A percentile compares a stretch with the other conserved stretches of the same genome.
Evolutionary conservation across 2,329 filamentous ascomycete species (phyloP).

Genomic region (Aaosphaeria pasadenensis): DNA sequence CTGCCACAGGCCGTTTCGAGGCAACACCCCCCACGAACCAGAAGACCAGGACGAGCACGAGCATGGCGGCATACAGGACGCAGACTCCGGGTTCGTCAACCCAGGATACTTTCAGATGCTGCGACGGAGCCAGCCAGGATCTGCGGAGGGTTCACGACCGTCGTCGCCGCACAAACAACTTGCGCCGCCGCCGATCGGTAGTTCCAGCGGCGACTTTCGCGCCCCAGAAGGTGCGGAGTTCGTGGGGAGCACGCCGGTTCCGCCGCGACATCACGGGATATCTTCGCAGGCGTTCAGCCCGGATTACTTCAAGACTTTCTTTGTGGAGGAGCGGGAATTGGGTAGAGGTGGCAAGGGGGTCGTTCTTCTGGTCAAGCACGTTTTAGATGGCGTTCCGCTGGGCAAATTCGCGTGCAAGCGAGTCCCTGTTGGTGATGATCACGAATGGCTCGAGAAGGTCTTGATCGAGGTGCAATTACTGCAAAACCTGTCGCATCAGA

Average conservation of each 20-base stretch:
- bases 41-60: constrained; percentile 32
- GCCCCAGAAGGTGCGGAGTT: constrained; percentile 51
- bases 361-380: constrained; percentile 87
- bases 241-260: constrained; percentile 43
- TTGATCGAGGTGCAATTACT: constrained; percentile 90
- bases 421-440: constrained; percentile 89
- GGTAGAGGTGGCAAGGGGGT: constrained; percentile 93
- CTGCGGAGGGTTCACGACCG: constrained; percentile 46
- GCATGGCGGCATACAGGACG: constrained; percentile 30
- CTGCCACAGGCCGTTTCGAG: constrained; percentile 71
- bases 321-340: constrained; percentile 81
- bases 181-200: constrained; percentile 28
- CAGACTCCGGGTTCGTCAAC: constrained; percentile 70
- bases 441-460: constrained; percentile 92
- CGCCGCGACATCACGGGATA: constrained; percentile 61
- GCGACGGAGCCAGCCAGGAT: constrained; percentile 56
- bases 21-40: constrained; percentile 31
- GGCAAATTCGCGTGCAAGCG: constrained; percentile 96
- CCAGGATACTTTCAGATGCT: constrained; percentile 97
- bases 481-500: constrained; percentile 87
- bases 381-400: constrained; percentile 82
- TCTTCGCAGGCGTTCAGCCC: constrained; percentile 84
- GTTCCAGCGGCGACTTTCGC: constrained; percentile 28
- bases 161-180: constrained; percentile 50
- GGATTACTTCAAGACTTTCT: constrained; percentile 90